Evolutionary conservation across 805 yeast species (phyloP).

Genomic region (Tanozyma kutaoensis): DNA sequence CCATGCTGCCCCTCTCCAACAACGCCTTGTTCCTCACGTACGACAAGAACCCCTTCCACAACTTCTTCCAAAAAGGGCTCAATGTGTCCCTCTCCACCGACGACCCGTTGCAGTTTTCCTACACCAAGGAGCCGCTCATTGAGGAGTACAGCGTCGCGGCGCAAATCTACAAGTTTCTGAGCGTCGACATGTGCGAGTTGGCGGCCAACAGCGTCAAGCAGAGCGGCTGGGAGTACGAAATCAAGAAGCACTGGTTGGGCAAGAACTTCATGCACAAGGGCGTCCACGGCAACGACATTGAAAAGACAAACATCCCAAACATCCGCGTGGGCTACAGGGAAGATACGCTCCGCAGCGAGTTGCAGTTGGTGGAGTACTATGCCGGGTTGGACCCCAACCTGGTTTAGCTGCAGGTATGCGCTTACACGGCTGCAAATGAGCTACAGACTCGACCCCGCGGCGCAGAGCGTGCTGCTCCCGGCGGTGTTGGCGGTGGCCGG

Average conservation of each 20-base stretch:
- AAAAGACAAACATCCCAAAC: slow-evolving; percentile 90
- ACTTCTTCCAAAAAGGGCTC: slow-evolving; percentile 84
- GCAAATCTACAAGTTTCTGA: slow-evolving; percentile 85
- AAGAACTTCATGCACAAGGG: slow-evolving; percentile 44
- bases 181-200: slow-evolving; percentile 95
- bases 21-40: slow-evolving; percentile 92
- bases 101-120: slow-evolving; percentile 95
- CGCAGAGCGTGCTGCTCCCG: no score
- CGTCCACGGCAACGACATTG: slow-evolving; percentile 75
- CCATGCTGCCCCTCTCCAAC: slow-evolving; percentile 96
- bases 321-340: slow-evolving; percentile 74
- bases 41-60: slow-evolving; percentile 91
- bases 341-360: slow-evolving; percentile 65
- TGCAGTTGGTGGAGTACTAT: slow-evolving; percentile 55
- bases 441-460: no score
- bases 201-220: slow-evolving; percentile 88
- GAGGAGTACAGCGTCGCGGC: slow-evolving; percentile 98
- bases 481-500: slow-evolving; percentile 41
- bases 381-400: no score
- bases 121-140: slow-evolving; percentile 92
- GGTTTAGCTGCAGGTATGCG: no score
- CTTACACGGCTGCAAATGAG: no score
- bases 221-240: slow-evolving; percentile 82
- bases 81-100: slow-evolving; percentile 93
- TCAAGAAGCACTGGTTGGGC: slow-evolving; percentile 92